These are phyloP conservation scores for Pholiota microspora DNA, from an alignment of 768 basidiomycete species.

Conservation along the genomic window DNA sequence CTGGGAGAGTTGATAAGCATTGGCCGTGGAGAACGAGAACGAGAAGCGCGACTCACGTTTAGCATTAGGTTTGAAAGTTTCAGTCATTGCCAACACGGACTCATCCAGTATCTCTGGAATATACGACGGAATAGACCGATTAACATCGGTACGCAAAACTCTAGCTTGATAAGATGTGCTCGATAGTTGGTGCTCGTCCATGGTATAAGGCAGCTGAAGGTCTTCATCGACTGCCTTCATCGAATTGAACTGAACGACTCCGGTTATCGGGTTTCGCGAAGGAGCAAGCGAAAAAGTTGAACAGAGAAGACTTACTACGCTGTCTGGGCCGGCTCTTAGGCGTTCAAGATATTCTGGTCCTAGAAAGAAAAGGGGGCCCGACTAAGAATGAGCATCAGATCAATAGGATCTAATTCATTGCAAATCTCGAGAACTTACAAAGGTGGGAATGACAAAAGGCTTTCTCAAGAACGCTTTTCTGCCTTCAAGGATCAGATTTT, in stretches of 20 bases:
- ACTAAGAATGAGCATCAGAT: slow-evolving; percentile 16
- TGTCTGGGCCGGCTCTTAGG: slow-evolving; percentile 31
- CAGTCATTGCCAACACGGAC: slow-evolving; percentile 28
- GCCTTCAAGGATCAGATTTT: slow-evolving; percentile 28
- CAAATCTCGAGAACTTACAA: slow-evolving; percentile 18
- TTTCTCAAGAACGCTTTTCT: slow-evolving; percentile 24
- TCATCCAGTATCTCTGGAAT: slow-evolving; percentile 38
- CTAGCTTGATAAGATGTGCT: slow-evolving; percentile 32
- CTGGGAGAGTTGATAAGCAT: slow-evolving; percentile 14
- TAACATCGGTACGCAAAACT: slow-evolving; percentile 34
- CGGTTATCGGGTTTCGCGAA: neutral
- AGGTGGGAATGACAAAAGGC: slow-evolving; percentile 34
- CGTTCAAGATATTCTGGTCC: slow-evolving; percentile 29
- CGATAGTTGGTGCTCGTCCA: slow-evolving; percentile 32
- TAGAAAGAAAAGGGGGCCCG: slow-evolving; percentile 33
- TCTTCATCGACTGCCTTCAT: slow-evolving; percentile 32
- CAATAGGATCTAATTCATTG: neutral
- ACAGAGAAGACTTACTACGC: slow-evolving; percentile 23
- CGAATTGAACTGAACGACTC: slow-evolving; percentile 30
- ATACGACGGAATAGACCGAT: slow-evolving; percentile 31
- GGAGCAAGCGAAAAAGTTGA: neutral
- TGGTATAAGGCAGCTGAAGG: slow-evolving; percentile 34
- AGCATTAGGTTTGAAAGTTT: slow-evolving; percentile 20
- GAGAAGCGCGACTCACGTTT: neutral
- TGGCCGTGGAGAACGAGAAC: neutral